A percentile compares a stretch with the other conserved stretches of the same genome.
Conservation (phyloP, 2,329 filamentous ascomycete genomes). For the Xylariales sp. region DNA sequence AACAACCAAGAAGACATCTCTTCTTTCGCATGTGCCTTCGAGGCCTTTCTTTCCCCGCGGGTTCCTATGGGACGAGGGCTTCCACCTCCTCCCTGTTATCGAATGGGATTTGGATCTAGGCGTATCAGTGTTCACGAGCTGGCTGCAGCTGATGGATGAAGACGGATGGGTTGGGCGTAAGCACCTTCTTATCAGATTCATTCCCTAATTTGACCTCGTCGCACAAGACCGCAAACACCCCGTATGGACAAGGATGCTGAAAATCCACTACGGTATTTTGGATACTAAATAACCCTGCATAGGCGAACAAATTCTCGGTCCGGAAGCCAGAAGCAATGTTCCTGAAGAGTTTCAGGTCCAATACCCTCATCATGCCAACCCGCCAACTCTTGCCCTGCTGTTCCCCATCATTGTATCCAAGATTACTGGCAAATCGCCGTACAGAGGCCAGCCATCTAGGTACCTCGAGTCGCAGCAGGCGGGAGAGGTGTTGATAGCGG, state of each 20-base stretch:
- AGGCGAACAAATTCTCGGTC: conserved; percentile 74
- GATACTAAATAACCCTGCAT: background rate
- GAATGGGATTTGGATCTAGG: conserved; percentile 89
- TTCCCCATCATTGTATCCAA: conserved; percentile 83
- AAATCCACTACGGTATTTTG: background rate
- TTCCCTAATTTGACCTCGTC: background rate
- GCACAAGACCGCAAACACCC: too few species aligned
- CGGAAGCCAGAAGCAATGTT: conserved; percentile 88
- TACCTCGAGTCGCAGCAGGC: conserved; percentile 60
- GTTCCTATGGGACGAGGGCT: conserved; percentile 94
- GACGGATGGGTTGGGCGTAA: conserved; percentile 89
- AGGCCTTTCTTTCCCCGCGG: conserved; percentile 89
- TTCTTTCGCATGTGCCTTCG: conserved; percentile 84
- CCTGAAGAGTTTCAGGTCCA: conserved; percentile 89
- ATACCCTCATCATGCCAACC: conserved; percentile 96
- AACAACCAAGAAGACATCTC: conserved; percentile 71
- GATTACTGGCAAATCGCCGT: conserved; percentile 94
- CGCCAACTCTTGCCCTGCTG: conserved; percentile 92
- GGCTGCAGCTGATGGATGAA: conserved; percentile 89
- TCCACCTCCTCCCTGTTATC: conserved; percentile 79
- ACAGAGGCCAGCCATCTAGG: conserved; percentile 80
- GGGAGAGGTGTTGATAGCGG: conserved; percentile 23
- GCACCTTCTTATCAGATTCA: background rate
- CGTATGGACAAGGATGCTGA: background rate
- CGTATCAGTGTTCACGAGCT: conserved; percentile 79